A percentile compares a stretch with the other conserved stretches of the same genome.
These are phyloP conservation scores for Nitzschia sp. DNA, from an alignment of 108 stramenopile genomes.

Conservation along the genomic window DNA sequence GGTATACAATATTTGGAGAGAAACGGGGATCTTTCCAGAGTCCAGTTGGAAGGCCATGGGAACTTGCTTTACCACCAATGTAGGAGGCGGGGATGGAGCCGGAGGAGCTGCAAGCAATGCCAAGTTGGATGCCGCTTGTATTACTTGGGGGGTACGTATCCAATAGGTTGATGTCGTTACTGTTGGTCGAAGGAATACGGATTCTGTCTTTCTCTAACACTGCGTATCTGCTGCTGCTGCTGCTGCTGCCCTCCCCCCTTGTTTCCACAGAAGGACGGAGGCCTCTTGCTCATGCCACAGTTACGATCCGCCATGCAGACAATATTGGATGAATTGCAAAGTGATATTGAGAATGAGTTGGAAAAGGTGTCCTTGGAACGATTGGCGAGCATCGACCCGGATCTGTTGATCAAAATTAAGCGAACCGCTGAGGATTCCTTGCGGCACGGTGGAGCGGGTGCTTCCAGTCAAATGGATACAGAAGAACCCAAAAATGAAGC, in stretches of 20 bases:
- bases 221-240: background rate
- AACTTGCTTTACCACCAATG: conserved; percentile 51
- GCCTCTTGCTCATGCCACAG: conserved; percentile 44
- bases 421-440: conserved; percentile 59
- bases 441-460: conserved; percentile 30
- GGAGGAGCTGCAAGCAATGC: conserved; percentile 9
- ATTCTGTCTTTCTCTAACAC: no score
- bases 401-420: conserved; percentile 68
- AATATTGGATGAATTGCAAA: conserved; percentile 77
- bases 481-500: background rate
- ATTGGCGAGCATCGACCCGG: conserved; percentile 77
- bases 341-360: conserved; percentile 65
- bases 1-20: conserved; percentile 82
- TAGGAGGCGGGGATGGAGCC: background rate
- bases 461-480: background rate
- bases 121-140: conserved; percentile 40
- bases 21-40: conserved; percentile 48
- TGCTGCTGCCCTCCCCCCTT: background rate
- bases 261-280: conserved; percentile 50
- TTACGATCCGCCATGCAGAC: conserved; percentile 76
- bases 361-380: conserved; percentile 84
- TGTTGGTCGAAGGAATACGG: no score
- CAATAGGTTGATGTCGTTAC: background rate
- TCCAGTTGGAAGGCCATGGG: conserved; percentile 67
- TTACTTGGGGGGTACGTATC: conserved; percentile 43